These are phyloP conservation scores for Amauroascus niger DNA, from an alignment of 2,329 filamentous ascomycete species.

Conservation along the genomic window DNA sequence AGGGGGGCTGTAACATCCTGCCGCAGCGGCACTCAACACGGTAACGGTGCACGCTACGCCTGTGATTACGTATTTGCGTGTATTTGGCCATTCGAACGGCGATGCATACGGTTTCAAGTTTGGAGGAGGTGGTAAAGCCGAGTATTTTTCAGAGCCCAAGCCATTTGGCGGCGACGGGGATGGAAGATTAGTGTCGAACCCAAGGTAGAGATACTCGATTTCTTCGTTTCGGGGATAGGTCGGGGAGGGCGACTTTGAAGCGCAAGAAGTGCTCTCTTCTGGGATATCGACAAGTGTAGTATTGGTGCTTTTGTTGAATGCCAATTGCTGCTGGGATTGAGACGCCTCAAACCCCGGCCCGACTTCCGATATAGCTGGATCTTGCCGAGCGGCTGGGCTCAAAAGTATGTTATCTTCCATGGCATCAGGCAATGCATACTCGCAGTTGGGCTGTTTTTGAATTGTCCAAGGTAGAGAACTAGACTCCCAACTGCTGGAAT, in stretches of 20 bases:
- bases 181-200: conserved; percentile 52
- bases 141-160: conserved; percentile 27
- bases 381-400: background rate
- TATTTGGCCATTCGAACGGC: conserved; percentile 62
- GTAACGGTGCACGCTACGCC: conserved; percentile 68
- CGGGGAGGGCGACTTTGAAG: background rate
- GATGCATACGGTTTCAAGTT: conserved; percentile 57
- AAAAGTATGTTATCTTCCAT: background rate
- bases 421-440: background rate
- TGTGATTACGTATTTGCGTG: conserved; percentile 61
- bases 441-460: background rate
- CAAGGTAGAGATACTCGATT: conserved; percentile 51
- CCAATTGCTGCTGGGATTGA: background rate
- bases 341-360: background rate
- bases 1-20: conserved; percentile 69
- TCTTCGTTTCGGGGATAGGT: conserved; percentile 15
- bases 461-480: background rate
- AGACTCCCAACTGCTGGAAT: too few relatives aligned
- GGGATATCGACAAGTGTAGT: conserved; percentile 3
- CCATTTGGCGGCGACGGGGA: conserved; percentile 29
- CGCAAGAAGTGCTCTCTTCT: background rate
- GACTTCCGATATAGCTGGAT: background rate
- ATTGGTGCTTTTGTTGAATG: background rate
- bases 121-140: conserved; percentile 48
- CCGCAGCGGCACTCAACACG: conserved; percentile 66